Evolutionary conservation across 177 flowering plant species (phyloP).

Genomic region (Tripterygium wilfordii): DNA sequence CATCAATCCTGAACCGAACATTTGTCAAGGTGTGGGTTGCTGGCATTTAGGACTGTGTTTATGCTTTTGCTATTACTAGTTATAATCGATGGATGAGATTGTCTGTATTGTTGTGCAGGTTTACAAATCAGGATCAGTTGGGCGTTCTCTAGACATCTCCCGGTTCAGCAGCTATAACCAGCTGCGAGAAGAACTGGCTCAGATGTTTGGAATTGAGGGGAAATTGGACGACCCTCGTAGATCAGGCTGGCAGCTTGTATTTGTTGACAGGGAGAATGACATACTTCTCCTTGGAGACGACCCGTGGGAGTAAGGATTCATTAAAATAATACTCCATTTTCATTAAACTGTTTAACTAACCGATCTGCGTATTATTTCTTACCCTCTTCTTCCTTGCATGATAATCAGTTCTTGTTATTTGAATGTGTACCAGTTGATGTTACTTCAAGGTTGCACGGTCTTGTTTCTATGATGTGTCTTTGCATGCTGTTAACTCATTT

Average conservation of each 20-base stretch:
- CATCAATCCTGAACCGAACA: conserved; percentile 26
- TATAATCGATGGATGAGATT: background rate
- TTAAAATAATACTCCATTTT: background rate
- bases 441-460: no score
- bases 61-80: conserved; percentile 1
- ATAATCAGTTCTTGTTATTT: no score
- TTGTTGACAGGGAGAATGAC: conserved; percentile 98
- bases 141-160: conserved; percentile 82
- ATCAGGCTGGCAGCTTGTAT: conserved; percentile 99
- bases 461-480: no score
- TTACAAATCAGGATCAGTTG: conserved; percentile 71
- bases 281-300: conserved; percentile 98
- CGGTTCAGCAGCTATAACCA: conserved; percentile 83
- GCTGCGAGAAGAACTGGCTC: conserved; percentile 74
- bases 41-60: background rate
- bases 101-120: background rate
- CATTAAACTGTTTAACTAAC: conserved; percentile 6
- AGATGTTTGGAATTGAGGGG: conserved; percentile 87
- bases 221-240: conserved; percentile 80
- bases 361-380: no score
- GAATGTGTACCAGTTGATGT: no score
- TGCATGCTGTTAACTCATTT: conserved; percentile 82
- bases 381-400: no score
- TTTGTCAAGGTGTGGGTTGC: conserved; percentile 56
- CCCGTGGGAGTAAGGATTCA: conserved; percentile 97